Percentiles rank a stretch among this genome's conserved stretches.
phyloP scores from a whole-genome alignment of 148 eudicot genomes.

The Rhododendron simsii region DNA sequence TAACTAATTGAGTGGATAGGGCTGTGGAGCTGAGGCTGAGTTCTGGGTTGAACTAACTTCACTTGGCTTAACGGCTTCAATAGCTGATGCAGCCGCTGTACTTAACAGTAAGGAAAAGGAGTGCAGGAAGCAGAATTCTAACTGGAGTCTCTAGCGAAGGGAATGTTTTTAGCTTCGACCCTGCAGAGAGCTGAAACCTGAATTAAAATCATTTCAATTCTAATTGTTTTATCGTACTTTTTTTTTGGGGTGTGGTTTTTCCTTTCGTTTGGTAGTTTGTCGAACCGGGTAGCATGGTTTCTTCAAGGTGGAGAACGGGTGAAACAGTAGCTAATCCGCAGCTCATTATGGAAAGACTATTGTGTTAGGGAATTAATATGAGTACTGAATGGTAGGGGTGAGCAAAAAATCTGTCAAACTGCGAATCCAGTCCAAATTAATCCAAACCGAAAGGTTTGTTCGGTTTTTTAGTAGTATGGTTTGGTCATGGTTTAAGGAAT shows the following conservation, averaged over 20 bases:
- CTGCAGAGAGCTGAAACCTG: constrained; percentile 18
- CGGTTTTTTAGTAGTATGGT: too few relatives aligned
- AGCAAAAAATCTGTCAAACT: too few relatives aligned
- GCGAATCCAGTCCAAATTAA: too few relatives aligned
- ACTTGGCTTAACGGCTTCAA: too few relatives aligned
- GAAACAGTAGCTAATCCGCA: neutral
- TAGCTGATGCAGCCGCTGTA: too few relatives aligned
- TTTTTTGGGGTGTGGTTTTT: neutral
- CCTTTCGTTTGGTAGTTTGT: neutral
- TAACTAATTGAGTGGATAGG: too few relatives aligned
- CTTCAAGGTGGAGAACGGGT: neutral
- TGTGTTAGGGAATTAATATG: neutral
- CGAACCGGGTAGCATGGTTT: neutral
- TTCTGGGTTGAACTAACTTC: too few relatives aligned
- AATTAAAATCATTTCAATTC: neutral
- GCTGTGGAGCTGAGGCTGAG: too few relatives aligned
- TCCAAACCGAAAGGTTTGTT: too few relatives aligned
- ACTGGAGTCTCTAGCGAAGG: constrained; percentile 48
- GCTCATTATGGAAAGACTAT: neutral
- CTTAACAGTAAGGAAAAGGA: constrained; percentile 87
- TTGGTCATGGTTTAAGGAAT: too few relatives aligned
- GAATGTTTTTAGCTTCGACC: constrained; percentile 42
- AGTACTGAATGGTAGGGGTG: neutral
- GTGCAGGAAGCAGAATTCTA: constrained; percentile 40
- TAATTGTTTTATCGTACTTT: neutral